phyloP scores from a whole-genome alignment of 1,139 yeast genomes.

The Yamadazyma triangularis region DNA sequence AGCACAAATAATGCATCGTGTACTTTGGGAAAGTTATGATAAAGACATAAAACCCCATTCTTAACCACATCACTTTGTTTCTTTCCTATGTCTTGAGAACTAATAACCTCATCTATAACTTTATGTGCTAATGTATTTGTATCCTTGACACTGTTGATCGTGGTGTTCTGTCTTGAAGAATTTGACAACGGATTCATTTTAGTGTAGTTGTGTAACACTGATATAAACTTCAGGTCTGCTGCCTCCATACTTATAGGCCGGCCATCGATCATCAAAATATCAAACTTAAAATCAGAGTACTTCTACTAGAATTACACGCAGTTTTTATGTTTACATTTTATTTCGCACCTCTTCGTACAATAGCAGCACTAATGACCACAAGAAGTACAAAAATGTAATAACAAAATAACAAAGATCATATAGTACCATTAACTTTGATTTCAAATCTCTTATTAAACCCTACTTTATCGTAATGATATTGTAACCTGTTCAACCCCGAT shows the following conservation, averaged over 20 bases:
- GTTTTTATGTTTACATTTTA: no score
- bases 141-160: conserved; percentile 1
- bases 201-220: conserved; percentile 1
- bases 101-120: conserved; percentile 2
- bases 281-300: no score
- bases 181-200: not conserved
- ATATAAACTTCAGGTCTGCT: not conserved
- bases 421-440: no score
- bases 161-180: conserved; percentile 2
- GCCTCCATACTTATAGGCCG: not conserved
- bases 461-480: no score
- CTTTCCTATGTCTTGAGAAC: conserved; percentile 1
- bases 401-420: no score
- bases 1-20: not conserved
- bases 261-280: not conserved
- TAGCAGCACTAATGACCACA: no score
- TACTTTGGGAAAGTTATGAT: conserved; percentile 1
- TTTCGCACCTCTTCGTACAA: no score
- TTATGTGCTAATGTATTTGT: conserved; percentile 4
- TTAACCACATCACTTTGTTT: not conserved
- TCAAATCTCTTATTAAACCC: no score
- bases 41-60: conserved; percentile 9
- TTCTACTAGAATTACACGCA: no score
- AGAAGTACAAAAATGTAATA: no score
- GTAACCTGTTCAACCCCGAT: no score